Conservation (phyloP, 2,329 filamentous ascomycete genomes). For the Neospermospora avenae region DNA sequence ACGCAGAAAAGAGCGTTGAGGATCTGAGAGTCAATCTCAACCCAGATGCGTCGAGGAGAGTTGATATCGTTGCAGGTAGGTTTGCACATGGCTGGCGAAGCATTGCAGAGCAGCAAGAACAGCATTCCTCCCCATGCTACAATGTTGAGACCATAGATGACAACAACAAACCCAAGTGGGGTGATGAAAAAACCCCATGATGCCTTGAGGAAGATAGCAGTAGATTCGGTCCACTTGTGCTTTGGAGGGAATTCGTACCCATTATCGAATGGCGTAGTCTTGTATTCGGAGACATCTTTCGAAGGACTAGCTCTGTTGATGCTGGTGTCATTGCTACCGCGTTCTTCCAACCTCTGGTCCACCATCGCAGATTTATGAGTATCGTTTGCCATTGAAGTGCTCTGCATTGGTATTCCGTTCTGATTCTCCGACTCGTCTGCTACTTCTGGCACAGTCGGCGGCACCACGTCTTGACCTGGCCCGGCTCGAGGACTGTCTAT, state of each 20-base stretch:
- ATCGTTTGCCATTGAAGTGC: slow-evolving; percentile 10
- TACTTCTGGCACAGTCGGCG: slow-evolving; percentile 25
- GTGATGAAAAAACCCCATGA: slow-evolving; percentile 75
- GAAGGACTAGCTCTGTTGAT: slow-evolving; percentile 13
- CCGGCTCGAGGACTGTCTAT: slow-evolving; percentile 11
- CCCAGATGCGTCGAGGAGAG: slow-evolving; percentile 76
- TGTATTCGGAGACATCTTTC: slow-evolving; percentile 17
- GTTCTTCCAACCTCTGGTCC: slow-evolving; percentile 13
- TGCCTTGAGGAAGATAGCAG: slow-evolving; percentile 52
- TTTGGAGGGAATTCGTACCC: slow-evolving; percentile 64
- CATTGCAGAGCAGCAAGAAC: slow-evolving; percentile 78
- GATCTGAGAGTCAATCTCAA: slow-evolving; percentile 82
- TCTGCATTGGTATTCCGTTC: background rate
- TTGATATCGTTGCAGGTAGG: slow-evolving; percentile 68
- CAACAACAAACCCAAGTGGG: slow-evolving; percentile 71
- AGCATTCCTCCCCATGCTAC: slow-evolving; percentile 91
- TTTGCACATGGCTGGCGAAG: slow-evolving; percentile 68
- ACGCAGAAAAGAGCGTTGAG: slow-evolving; percentile 83
- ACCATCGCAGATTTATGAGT: slow-evolving; percentile 6
- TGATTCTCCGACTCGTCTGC: slow-evolving; percentile 21
- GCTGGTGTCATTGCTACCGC: slow-evolving; percentile 27
- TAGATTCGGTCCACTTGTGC: slow-evolving; percentile 57
- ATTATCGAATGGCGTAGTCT: slow-evolving; percentile 50
- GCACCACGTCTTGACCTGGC: slow-evolving; percentile 15
- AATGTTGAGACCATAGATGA: slow-evolving; percentile 76